Base-by-base conservation (phyloP, 139 green algal genomes). In the Bryopsis sp. region DNA sequence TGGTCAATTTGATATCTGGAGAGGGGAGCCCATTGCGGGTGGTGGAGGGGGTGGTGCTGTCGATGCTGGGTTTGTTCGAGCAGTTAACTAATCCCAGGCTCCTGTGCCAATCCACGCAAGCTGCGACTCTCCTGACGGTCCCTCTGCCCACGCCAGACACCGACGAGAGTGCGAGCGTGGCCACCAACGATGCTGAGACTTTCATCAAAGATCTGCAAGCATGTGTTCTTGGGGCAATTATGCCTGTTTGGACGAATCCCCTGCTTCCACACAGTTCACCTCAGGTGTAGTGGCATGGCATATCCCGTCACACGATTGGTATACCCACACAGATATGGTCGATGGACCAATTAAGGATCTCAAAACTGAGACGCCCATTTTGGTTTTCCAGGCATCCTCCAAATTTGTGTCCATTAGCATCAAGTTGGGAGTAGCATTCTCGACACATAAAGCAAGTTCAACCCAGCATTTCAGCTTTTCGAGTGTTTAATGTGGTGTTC, bases 191-290 rank as follows among this genome's bases (percentile, higher is more conserved):
- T 32, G 57, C 77, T 0, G 61, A 76, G 33, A 64, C 64, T 6
- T 81, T 91, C 31, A 75, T 89, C 46, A 69, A 76, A 31, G 46
- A 31, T 43, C 22, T 90, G 57, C 83, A 88, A 68, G 62, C 61
- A 19, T 64, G 72, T 29, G 68, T 91, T 59, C 48, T 89, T 2
- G 76, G 67, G 0, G 80, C 83, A 7, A 81, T 92, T 48, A 73
- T 93, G 64, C 87, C 89, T 2, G 50, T 95, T 31, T 95, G 89
- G 89, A 74, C 71, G 26, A 77, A 85, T 76, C 72, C 76, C 26
- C 38, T 47, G 37, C 71, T 83, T 35, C 48, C 76, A 2, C 33
- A 64, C 6, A 75, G 63, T 60, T 62, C 61, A n/a, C 74, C 76
- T 22, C 1, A 61, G n/a, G n/a, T n/a, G n/a, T n/a, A n/a, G n/a